phyloP scores from a whole-genome alignment of 306 rosid species.

The Notholithocarpus densiflorus region DNA sequence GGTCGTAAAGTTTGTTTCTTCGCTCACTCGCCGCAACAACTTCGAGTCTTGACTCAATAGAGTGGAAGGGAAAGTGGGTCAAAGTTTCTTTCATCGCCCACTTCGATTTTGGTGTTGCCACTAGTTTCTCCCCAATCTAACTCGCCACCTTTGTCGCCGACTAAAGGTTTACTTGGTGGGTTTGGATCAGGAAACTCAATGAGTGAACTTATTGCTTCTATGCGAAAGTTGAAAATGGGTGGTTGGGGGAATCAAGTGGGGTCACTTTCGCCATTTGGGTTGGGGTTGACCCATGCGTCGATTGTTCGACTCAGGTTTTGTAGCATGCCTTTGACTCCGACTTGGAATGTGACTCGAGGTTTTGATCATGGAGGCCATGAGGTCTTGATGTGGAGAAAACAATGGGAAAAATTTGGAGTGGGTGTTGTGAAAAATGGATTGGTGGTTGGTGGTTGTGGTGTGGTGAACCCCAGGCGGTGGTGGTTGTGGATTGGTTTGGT shows the following conservation, averaged over 20 bases:
- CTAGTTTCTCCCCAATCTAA: slow-evolving; percentile 35
- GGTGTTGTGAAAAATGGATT: too few relatives aligned
- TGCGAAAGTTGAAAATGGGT: slow-evolving; percentile 36
- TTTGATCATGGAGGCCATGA: too few relatives aligned
- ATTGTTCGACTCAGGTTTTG: slow-evolving; percentile 24
- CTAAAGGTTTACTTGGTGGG: slow-evolving; percentile 16
- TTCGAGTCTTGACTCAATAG: slow-evolving; percentile 42
- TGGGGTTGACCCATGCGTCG: slow-evolving; percentile 27
- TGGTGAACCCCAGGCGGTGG: too few relatives aligned
- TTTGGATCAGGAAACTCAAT: slow-evolving; percentile 16
- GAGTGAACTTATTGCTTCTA: slow-evolving; percentile 34
- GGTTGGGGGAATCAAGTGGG: slow-evolving; percentile 14
- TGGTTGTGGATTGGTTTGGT: too few relatives aligned
- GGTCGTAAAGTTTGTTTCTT: slow-evolving; percentile 84
- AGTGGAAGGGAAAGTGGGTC: slow-evolving; percentile 5
- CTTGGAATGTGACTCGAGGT: background rate
- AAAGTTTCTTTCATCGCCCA: slow-evolving; percentile 40
- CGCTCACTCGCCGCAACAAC: slow-evolving; percentile 71
- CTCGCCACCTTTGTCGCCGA: slow-evolving; percentile 52
- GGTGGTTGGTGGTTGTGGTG: too few relatives aligned
- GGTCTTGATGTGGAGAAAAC: too few relatives aligned
- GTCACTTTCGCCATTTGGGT: background rate
- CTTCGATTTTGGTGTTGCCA: slow-evolving; percentile 51
- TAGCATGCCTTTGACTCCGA: slow-evolving; percentile 4
- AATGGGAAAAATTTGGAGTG: too few relatives aligned